Conservation (phyloP, 1,284 basidiomycete genomes). For the Schizophyllum amplum region DNA sequence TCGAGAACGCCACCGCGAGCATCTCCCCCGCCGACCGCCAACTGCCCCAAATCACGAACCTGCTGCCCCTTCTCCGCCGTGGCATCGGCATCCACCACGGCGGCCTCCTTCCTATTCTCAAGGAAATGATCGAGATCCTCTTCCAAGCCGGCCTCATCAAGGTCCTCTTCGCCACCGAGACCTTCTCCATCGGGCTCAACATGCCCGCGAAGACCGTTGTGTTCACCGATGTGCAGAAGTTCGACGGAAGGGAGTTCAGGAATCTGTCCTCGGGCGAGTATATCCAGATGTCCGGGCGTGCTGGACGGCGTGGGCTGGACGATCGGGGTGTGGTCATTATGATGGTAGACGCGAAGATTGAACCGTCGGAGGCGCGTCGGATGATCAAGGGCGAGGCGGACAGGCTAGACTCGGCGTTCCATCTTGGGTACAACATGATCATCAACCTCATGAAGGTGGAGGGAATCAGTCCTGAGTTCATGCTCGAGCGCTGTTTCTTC, state of each 20-base stretch:
- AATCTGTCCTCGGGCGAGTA: slow-evolving; percentile 90
- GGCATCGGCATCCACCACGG: slow-evolving; percentile 99
- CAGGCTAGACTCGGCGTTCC: slow-evolving; percentile 95
- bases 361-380: slow-evolving; percentile 84
- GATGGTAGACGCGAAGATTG: slow-evolving; percentile 99
- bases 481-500: slow-evolving; percentile 97
- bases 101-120: slow-evolving; percentile 93
- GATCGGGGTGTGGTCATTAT: slow-evolving; percentile 99
- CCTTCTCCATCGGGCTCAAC: slow-evolving; percentile 98
- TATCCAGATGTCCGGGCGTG: slow-evolving; percentile 98
- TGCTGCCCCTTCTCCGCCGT: slow-evolving; percentile 89
- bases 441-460: slow-evolving; percentile 98
- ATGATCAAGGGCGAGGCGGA: slow-evolving; percentile 99
- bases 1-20: slow-evolving; percentile 91
- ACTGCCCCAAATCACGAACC: slow-evolving; percentile 91
- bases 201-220: slow-evolving; percentile 99
- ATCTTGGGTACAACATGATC: slow-evolving; percentile 99
- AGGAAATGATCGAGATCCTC: slow-evolving; percentile 98
- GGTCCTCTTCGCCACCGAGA: slow-evolving; percentile 97
- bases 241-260: slow-evolving; percentile 92
- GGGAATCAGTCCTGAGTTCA: slow-evolving; percentile 96
- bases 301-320: slow-evolving; percentile 94
- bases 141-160: slow-evolving; percentile 99
- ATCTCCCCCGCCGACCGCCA: slow-evolving; percentile 84
- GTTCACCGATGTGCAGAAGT: slow-evolving; percentile 93